Evolutionary conservation across 2,329 filamentous ascomycete species (phyloP).

Genomic region (Diaporthe capsici): DNA sequence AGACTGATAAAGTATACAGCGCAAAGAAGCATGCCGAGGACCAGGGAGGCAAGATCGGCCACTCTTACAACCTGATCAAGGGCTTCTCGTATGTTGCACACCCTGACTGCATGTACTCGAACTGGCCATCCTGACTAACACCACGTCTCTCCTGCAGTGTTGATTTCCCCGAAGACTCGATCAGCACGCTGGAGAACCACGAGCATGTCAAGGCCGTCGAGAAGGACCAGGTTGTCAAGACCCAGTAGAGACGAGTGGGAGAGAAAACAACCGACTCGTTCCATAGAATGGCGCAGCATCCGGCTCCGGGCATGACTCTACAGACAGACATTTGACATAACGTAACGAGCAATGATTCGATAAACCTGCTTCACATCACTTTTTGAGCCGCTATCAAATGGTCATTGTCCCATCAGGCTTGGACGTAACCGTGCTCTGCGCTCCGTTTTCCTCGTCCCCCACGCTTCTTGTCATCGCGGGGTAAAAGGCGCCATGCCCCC

Average conservation of each 20-base stretch:
- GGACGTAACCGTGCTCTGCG: not conserved
- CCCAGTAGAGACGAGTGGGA: slow-evolving; percentile 69
- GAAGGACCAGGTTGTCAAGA: slow-evolving; percentile 77
- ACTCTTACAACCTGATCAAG: slow-evolving; percentile 88
- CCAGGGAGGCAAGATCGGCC: slow-evolving; percentile 86
- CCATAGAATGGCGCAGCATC: not conserved
- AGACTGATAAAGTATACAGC: slow-evolving; percentile 56
- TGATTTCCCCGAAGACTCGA: slow-evolving; percentile 75
- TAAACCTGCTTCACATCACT: not conserved
- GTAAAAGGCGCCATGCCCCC: slow-evolving; percentile 31
- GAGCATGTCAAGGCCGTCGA: slow-evolving; percentile 84
- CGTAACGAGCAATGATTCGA: slow-evolving; percentile 32
- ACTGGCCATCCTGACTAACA: not conserved
- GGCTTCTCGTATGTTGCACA: slow-evolving; percentile 83
- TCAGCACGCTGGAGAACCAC: slow-evolving; percentile 74
- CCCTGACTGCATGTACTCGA: not conserved
- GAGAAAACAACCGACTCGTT: not conserved
- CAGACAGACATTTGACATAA: slow-evolving; percentile 25
- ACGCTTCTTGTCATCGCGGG: slow-evolving; percentile 36
- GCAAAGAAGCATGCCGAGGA: slow-evolving; percentile 82
- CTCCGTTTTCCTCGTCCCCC: not conserved
- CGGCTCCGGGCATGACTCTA: not conserved
- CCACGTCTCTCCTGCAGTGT: not conserved
- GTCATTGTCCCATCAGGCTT: not conserved
- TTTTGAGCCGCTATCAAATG: not conserved